phyloP scores from a whole-genome alignment of 208 protist genomes.

The Leishmania amazonensis region DNA sequence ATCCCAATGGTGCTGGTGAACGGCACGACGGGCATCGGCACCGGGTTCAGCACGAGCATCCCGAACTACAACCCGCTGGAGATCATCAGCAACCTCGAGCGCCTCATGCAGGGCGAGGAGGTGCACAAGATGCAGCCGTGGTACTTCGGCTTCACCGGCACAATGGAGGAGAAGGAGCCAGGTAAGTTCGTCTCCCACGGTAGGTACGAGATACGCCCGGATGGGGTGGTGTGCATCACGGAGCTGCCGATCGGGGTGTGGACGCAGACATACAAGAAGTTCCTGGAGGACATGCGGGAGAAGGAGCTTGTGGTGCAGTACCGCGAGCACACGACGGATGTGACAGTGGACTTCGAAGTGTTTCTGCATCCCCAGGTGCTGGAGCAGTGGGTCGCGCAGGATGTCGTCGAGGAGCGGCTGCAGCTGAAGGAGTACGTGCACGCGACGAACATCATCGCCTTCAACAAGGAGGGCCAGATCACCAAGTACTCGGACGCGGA shows the following conservation, averaged over 20 bases:
- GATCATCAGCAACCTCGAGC: slow-evolving; percentile 92
- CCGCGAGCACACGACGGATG: slow-evolving; percentile 97
- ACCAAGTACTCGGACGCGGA: slow-evolving; percentile 94
- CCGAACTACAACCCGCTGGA: slow-evolving; percentile 99
- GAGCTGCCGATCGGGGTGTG: slow-evolving; percentile 98
- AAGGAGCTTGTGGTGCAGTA: slow-evolving; percentile 94
- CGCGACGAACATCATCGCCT: slow-evolving; percentile 98
- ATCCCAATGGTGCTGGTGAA: slow-evolving; percentile 99
- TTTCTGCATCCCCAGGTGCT: slow-evolving; percentile 90
- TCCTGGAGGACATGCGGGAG: slow-evolving; percentile 93
- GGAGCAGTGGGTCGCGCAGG: slow-evolving; percentile 72
- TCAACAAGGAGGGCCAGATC: slow-evolving; percentile 95
- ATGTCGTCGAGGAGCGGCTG: slow-evolving; percentile 91
- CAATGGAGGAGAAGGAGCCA: slow-evolving; percentile 81
- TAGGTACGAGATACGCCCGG: slow-evolving; percentile 63
- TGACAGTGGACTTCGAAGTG: slow-evolving; percentile 95
- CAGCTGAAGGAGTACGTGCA: slow-evolving; percentile 91
- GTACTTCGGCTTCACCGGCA: slow-evolving; percentile 97
- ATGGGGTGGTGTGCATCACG: slow-evolving; percentile 93
- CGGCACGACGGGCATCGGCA: slow-evolving; percentile 99
- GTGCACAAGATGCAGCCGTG: slow-evolving; percentile 93
- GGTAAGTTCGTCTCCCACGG: slow-evolving; percentile 86
- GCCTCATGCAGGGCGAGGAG: slow-evolving; percentile 86
- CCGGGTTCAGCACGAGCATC: slow-evolving; percentile 98
- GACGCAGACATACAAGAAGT: slow-evolving; percentile 96